Conservation (phyloP, 139 green algal genomes). For the Volvox africanus region DNA sequence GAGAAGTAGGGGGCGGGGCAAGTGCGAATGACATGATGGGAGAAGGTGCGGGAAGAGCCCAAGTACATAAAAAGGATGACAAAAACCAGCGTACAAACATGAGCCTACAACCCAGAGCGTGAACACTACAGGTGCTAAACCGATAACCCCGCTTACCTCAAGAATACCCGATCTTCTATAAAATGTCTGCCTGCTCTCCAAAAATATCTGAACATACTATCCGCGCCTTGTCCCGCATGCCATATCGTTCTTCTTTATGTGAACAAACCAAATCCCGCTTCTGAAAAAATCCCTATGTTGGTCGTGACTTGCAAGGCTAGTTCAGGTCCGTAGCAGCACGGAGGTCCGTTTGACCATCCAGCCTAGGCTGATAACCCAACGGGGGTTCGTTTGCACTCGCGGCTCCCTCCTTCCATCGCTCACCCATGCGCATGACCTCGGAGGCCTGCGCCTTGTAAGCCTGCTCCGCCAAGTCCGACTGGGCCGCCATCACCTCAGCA, state of each 20-base stretch:
- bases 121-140: too few relatives aligned
- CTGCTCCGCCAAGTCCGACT: conserved; percentile 92
- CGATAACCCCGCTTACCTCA: too few relatives aligned
- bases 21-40: background rate
- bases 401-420: background rate
- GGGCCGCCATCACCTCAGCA: conserved; percentile 74
- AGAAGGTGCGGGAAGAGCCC: background rate
- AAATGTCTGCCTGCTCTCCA: too few relatives aligned
- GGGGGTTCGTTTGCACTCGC: background rate
- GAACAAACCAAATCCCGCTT: background rate
- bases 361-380: background rate
- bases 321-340: too few relatives aligned
- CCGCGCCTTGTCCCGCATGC: background rate
- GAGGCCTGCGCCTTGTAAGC: conserved; percentile 87
- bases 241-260: background rate
- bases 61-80: too few relatives aligned
- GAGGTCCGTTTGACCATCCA: background rate
- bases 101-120: too few relatives aligned
- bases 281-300: too few relatives aligned
- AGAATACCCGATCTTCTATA: too few relatives aligned
- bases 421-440: conserved; percentile 56
- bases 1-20: background rate
- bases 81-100: too few relatives aligned
- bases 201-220: too few relatives aligned
- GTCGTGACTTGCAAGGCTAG: background rate